Percentiles rank a stretch among this genome's conserved stretches.
phyloP scores from a whole-genome alignment of 495 filamentous ascomycete species.

The Echria macrotheca region DNA sequence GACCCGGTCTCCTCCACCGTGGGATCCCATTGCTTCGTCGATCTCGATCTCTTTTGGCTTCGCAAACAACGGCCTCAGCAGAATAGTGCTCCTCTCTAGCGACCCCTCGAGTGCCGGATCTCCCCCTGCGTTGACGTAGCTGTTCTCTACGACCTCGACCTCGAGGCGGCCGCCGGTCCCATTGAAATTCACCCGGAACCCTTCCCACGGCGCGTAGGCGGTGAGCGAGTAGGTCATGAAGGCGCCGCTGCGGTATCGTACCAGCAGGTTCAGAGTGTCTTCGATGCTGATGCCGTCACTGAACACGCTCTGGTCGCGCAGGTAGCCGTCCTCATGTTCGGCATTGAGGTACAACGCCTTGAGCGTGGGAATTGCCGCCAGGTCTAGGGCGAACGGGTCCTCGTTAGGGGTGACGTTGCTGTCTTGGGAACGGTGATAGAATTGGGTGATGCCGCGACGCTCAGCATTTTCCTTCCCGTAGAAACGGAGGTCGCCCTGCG shows the following conservation, averaged over 20 bases:
- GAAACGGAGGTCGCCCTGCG: conserved; percentile 43
- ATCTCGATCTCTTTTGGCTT: conserved; percentile 41
- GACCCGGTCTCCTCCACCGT: conserved; percentile 43
- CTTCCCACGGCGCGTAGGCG: conserved; percentile 47
- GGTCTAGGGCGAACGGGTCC: conserved; percentile 48
- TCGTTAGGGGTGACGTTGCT: conserved; percentile 28
- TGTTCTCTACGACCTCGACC: conserved; percentile 45
- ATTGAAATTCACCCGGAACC: conserved; percentile 43
- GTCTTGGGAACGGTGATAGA: conserved; percentile 36
- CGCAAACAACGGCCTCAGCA: conserved; percentile 38
- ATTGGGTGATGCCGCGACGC: conserved; percentile 30
- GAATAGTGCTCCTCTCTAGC: conserved; percentile 33
- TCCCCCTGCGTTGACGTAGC: conserved; percentile 44
- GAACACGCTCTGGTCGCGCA: conserved; percentile 54
- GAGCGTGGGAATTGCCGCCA: conserved; percentile 43
- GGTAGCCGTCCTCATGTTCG: conserved; percentile 55
- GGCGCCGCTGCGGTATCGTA: conserved; percentile 48
- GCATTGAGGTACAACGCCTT: conserved; percentile 53
- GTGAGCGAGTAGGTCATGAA: conserved; percentile 45
- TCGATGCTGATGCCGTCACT: conserved; percentile 56
- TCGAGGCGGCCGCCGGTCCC: conserved; percentile 42
- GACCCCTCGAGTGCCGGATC: conserved; percentile 41
- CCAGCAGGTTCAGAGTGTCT: conserved; percentile 54
- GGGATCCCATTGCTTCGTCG: conserved; percentile 32
- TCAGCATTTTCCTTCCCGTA: conserved; percentile 45